A percentile compares a stretch with the other conserved stretches of the same genome.
Conservation (phyloP, 768 basidiomycete genomes). For the Artomyces pyxidatus region DNA sequence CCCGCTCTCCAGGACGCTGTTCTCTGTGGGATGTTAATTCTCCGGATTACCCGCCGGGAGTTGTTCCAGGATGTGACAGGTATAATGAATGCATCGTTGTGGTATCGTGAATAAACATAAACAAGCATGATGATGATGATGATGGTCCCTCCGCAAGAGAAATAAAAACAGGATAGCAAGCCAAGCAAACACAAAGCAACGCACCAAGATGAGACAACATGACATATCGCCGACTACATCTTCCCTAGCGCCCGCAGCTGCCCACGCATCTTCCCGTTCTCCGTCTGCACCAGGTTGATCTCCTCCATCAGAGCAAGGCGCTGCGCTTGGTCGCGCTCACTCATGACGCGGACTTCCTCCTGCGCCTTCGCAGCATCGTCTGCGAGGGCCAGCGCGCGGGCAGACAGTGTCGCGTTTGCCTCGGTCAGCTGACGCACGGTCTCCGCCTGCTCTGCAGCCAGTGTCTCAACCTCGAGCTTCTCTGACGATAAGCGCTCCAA, state of each 20-base stretch:
- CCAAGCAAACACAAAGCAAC: not conserved
- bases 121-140: not conserved
- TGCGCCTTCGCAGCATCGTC: slow-evolving; percentile 60
- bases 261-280: slow-evolving; percentile 61
- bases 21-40: too few relatives aligned
- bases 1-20: too few relatives aligned
- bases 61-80: too few relatives aligned
- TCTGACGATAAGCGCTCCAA: slow-evolving; percentile 54
- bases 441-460: slow-evolving; percentile 66
- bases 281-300: slow-evolving; percentile 74
- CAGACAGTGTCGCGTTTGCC: slow-evolving; percentile 71
- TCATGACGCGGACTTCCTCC: slow-evolving; percentile 63
- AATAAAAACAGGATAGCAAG: too few relatives aligned
- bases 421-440: slow-evolving; percentile 65
- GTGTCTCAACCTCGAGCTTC: slow-evolving; percentile 61
- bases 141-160: too few relatives aligned
- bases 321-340: slow-evolving; percentile 69
- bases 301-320: slow-evolving; percentile 82
- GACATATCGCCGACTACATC: slow-evolving; percentile 23
- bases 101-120: not conserved
- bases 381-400: slow-evolving; percentile 61
- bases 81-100: too few relatives aligned
- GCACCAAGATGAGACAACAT: not conserved
- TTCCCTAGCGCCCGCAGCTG: slow-evolving; percentile 56
- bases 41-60: too few relatives aligned